Conservation (phyloP, 164 flowering plant genomes). For the grape (Vitis vinifera) region ASM3070453v1 NC_081817.1:4801501-4802000, state of each 20-base stretch:
- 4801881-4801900: too few species aligned
- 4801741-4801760: slow-evolving; percentile 2
- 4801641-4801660: not conserved
- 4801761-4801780: slow-evolving; percentile 6
- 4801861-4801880: too few species aligned
- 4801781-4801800: slow-evolving; percentile 12
- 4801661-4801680: not conserved
- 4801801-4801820: not conserved
- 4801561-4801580: too few species aligned
- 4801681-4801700: not conserved
- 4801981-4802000: slow-evolving; percentile 21
- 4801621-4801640: not conserved
- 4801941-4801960: too few species aligned
- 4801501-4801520: slow-evolving; percentile 8
- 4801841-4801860: not conserved
- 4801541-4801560: too few species aligned
- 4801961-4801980: not conserved
- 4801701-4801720: too few species aligned
- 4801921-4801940: too few species aligned
- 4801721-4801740: too few species aligned
- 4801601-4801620: not conserved
- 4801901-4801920: too few species aligned
- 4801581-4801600: not conserved
- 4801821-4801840: too few species aligned
- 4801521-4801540: not conserved